Conservation (phyloP, 176 grass and related monocot species). For the Eremochloa ophiuroides region DNA sequence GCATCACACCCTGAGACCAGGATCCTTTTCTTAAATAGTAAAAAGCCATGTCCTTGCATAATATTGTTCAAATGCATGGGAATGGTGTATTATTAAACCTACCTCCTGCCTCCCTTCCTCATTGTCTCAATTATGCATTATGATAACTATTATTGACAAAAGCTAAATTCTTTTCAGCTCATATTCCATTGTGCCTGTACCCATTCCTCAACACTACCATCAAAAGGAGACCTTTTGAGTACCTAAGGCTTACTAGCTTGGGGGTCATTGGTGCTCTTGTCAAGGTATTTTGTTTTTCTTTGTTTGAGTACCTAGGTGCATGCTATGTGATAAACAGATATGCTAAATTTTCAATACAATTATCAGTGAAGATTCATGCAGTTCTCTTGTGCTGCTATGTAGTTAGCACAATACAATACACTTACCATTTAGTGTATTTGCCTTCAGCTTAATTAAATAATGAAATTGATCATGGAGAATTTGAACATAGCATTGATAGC, state of each 20-base stretch:
- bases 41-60: background rate
- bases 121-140: background rate
- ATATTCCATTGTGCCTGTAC: slow-evolving; percentile 89
- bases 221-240: slow-evolving; percentile 96
- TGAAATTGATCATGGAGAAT: background rate
- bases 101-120: background rate
- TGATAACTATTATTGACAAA: background rate
- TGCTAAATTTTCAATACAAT: background rate
- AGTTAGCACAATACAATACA: background rate
- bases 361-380: background rate
- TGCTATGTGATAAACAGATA: background rate
- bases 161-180: slow-evolving; percentile 52
- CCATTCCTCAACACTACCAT: slow-evolving; percentile 96
- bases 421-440: background rate
- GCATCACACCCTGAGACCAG: slow-evolving; percentile 93
- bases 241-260: slow-evolving; percentile 89
- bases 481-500: background rate
- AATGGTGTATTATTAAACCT: background rate
- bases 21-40: slow-evolving; percentile 94
- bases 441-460: background rate
- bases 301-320: background rate
- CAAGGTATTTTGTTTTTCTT: slow-evolving; percentile 50
- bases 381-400: background rate
- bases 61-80: background rate
- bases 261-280: slow-evolving; percentile 98